A percentile compares a stretch with the other conserved stretches of the same genome.
Conservation (phyloP, 202 grass and related monocot species). For the Zizania palustris region DNA sequence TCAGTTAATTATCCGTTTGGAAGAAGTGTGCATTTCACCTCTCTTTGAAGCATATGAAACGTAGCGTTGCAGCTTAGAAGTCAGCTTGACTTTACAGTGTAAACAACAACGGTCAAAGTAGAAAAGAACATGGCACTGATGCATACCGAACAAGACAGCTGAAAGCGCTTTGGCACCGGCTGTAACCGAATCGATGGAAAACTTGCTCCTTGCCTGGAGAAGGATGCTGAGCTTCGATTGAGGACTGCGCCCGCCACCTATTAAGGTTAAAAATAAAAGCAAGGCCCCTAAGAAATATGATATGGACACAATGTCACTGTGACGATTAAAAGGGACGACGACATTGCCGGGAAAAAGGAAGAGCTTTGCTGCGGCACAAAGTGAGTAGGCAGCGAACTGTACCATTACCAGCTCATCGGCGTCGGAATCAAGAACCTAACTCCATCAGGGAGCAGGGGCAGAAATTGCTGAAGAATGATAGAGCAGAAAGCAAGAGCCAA, state of each 20-base stretch:
- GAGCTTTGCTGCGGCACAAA: not conserved
- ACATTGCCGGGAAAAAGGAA: not conserved
- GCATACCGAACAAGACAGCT: slow-evolving; percentile 53
- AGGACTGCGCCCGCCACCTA: slow-evolving; percentile 37
- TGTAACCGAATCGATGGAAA: slow-evolving; percentile 42
- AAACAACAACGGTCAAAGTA: not conserved
- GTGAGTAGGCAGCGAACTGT: not conserved
- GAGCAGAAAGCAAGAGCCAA: not conserved
- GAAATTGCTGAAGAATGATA: not conserved
- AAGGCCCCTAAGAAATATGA: not conserved
- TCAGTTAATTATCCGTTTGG: not conserved
- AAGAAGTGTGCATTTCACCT: not conserved
- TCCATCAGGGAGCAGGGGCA: not conserved
- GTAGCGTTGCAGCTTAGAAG: not conserved
- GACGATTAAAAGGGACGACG: not conserved
- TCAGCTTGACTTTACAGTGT: not conserved
- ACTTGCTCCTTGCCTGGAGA: slow-evolving; percentile 41
- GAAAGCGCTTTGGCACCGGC: slow-evolving; percentile 43
- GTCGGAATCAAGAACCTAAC: slow-evolving; percentile 22
- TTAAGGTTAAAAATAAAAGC: no score
- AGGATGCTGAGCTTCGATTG: slow-evolving; percentile 31
- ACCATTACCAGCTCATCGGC: not conserved
- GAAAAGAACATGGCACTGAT: not conserved
- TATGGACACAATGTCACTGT: not conserved
- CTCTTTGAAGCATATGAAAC: not conserved